Evolutionary conservation across 164 flowering plant genomes (phyloP), one percentile per base, ranked within the genome.

Genomic region (Piper betle): DNA sequence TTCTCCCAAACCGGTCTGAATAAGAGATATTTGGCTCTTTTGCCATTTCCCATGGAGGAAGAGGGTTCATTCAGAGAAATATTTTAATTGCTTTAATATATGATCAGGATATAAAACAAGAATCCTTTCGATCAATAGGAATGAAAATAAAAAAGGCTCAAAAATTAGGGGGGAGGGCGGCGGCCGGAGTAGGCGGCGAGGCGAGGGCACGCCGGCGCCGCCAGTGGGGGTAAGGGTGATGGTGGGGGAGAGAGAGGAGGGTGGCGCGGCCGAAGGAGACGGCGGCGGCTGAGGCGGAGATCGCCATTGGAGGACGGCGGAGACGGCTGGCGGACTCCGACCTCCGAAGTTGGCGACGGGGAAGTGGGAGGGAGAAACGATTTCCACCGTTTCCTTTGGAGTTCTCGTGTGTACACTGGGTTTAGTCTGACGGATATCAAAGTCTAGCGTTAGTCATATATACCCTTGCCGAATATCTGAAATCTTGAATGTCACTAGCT

Each of bases 11-110:
- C 67, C 84, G 72, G 62, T 88, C 96, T 15, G 80, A 62, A 65
- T 68, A 84, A 50, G 79, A 75, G 70, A 84, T 56, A 67, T 81
- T 81, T 42, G 84, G 89, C 55, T 85, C 78, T 64, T 66, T 77
- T 12, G 74, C 71, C 62, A 80, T 82, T 70, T 80, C 85, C 91
- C 89, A 88, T 9, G 19, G 69, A 58, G 91, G 91, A 39, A 88
- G 84, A 57, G 91, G 81, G 60, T 85, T 81, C 82, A 87, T 88
- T 64, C 63, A 70, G n/a, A n/a, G n/a, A 62, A 33, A 60, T 55
- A 40, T 39, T 65, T 55, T 39, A 11, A 25, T 53, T 20, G 42
- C 19, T 43, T 17, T 39, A 58, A 16, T 52, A 39, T 13, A 18
- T 55, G 46, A 52, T 7, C 20, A 52, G 37, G 52, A 59, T 46